Evolutionary conservation across 2,329 filamentous ascomycete species (phyloP).

Genomic region (Cladosporium sp.): DNA sequence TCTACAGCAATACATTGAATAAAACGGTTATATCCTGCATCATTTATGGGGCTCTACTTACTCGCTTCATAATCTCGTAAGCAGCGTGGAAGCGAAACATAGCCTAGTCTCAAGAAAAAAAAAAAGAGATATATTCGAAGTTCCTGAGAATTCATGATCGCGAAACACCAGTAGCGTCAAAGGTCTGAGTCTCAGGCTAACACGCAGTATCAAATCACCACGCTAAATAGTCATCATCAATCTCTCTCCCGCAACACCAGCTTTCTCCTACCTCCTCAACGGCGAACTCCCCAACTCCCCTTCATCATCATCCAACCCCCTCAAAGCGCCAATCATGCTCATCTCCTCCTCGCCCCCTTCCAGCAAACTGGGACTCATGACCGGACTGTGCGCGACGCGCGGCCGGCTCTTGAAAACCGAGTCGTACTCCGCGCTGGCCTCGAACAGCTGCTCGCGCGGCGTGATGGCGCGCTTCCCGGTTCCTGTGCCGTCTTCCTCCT

Average conservation of each 20-base stretch:
- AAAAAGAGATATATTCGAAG: too few relatives aligned
- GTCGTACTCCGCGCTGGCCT: conserved; percentile 66
- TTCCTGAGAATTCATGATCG: too few relatives aligned
- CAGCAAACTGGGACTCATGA: conserved; percentile 15
- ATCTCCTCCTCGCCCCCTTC: not conserved
- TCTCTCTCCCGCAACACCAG: not conserved
- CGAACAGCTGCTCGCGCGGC: conserved; percentile 63
- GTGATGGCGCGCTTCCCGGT: conserved; percentile 35
- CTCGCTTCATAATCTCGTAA: too few relatives aligned
- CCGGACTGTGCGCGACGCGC: conserved; percentile 69
- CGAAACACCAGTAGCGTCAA: too few relatives aligned
- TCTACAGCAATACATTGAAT: too few relatives aligned
- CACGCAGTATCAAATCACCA: too few relatives aligned
- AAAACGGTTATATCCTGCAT: too few relatives aligned
- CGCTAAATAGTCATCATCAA: not conserved
- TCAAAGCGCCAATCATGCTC: conserved; percentile 6
- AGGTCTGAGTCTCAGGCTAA: too few relatives aligned
- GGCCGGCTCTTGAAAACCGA: conserved; percentile 81
- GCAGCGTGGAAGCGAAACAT: too few relatives aligned
- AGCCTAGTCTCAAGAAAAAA: too few relatives aligned
- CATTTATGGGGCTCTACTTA: too few relatives aligned
- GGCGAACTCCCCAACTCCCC: conserved; percentile 2
- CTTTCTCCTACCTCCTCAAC: not conserved
- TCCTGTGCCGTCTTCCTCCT: not conserved
- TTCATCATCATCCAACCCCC: not conserved